Evolutionary conservation across 139 green algal species (phyloP).

Genomic region (Diplosphaera chodatii): DNA sequence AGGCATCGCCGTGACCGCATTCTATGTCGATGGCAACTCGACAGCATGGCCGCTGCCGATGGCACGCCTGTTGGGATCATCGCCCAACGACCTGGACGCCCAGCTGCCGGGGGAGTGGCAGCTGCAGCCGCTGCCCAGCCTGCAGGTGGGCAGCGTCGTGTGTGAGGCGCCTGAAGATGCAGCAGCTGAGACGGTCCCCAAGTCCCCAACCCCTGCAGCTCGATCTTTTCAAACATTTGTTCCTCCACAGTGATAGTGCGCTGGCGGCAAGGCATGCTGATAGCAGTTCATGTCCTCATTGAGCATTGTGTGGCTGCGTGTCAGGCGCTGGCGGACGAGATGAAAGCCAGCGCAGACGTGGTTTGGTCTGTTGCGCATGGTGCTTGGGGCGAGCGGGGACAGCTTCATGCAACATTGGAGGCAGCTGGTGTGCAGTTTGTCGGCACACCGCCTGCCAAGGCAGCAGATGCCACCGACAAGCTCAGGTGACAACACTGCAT

Average conservation of each 20-base stretch:
- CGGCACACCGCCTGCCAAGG: slow-evolving; percentile 17
- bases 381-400: background rate
- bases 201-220: too few relatives aligned
- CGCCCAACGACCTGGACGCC: slow-evolving; percentile 46
- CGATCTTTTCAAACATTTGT: too few relatives aligned
- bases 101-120: slow-evolving; percentile 17
- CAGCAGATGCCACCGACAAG: slow-evolving; percentile 17
- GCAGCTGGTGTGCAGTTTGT: slow-evolving; percentile 41
- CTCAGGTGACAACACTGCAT: slow-evolving; percentile 13
- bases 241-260: too few relatives aligned
- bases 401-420: slow-evolving; percentile 31
- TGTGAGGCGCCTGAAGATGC: too few relatives aligned
- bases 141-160: slow-evolving; percentile 37
- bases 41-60: slow-evolving; percentile 17
- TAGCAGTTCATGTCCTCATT: too few relatives aligned
- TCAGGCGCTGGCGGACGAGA: slow-evolving; percentile 26
- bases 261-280: too few relatives aligned
- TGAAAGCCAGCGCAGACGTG: slow-evolving; percentile 26
- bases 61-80: slow-evolving; percentile 35
- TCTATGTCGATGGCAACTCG: slow-evolving; percentile 33
- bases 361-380: slow-evolving; percentile 21
- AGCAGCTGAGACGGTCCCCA: too few relatives aligned
- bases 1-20: slow-evolving; percentile 23
- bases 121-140: background rate
- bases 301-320: too few relatives aligned